A percentile compares a stretch with the other conserved stretches of the same genome.
Conservation (phyloP, 345 rosid genomes). For the Citrus sinensis region DNA sequence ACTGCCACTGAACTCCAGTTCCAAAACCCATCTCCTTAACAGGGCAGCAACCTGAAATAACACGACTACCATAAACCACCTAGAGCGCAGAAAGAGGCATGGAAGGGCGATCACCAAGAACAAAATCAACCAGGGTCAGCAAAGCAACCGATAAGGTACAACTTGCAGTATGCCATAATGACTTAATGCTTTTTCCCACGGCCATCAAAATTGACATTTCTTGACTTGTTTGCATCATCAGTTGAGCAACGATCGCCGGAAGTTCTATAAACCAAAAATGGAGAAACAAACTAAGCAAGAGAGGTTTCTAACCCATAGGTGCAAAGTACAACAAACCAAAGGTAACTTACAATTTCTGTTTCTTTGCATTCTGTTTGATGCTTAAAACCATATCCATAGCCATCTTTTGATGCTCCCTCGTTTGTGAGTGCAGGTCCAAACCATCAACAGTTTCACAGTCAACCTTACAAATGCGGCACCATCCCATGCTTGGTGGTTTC, state of each 20-base stretch:
- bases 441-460: slow-evolving; percentile 78
- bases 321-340: neutral
- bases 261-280: slow-evolving; percentile 30
- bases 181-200: slow-evolving; percentile 41
- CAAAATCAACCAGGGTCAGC: slow-evolving; percentile 22
- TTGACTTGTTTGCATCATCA: slow-evolving; percentile 45
- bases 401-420: slow-evolving; percentile 69
- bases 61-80: slow-evolving; percentile 45
- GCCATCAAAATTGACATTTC: slow-evolving; percentile 38
- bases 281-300: slow-evolving; percentile 1
- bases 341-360: slow-evolving; percentile 53
- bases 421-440: slow-evolving; percentile 66
- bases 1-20: slow-evolving; percentile 55
- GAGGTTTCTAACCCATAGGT: neutral
- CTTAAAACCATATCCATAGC: slow-evolving; percentile 61
- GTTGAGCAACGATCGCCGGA: slow-evolving; percentile 33
- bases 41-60: slow-evolving; percentile 50
- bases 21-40: slow-evolving; percentile 46
- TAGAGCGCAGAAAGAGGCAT: slow-evolving; percentile 31
- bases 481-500: slow-evolving; percentile 48
- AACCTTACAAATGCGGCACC: slow-evolving; percentile 82
- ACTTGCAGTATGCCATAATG: slow-evolving; percentile 18
- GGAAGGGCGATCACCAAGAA: slow-evolving; percentile 37
- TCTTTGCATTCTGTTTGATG: slow-evolving; percentile 68
- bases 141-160: slow-evolving; percentile 12